These are phyloP conservation scores for Gelatoporia subvermispora DNA, from an alignment of 768 basidiomycete genomes.

Conservation along the genomic window DNA sequence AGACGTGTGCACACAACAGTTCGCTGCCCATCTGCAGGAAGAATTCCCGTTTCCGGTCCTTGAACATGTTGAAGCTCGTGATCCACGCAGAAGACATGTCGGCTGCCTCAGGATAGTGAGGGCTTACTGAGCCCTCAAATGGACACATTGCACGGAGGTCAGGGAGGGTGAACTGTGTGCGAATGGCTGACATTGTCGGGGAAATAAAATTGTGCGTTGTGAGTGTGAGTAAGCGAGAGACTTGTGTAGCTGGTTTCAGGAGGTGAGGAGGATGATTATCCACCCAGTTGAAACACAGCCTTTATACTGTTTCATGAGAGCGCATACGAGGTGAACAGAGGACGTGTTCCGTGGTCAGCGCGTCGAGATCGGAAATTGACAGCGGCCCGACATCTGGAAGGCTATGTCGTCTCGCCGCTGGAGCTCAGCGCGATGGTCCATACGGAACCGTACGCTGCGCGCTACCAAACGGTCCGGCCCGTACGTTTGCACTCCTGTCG, in stretches of 20 bases:
- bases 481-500: no score
- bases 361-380: no score
- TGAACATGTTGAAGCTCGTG: slow-evolving; percentile 7
- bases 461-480: no score
- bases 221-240: not conserved
- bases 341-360: no score
- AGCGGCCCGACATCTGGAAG: no score
- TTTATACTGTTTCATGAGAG: no score
- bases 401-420: no score
- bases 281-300: no score
- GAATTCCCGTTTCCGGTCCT: slow-evolving; percentile 5
- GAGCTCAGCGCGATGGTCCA: no score
- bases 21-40: slow-evolving; percentile 6
- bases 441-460: no score
- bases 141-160: slow-evolving; percentile 10
- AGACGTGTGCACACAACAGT: slow-evolving; percentile 9
- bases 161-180: slow-evolving; percentile 5
- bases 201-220: not conserved
- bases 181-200: not conserved
- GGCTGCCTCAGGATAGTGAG: slow-evolving; percentile 7
- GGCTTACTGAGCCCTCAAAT: slow-evolving; percentile 7
- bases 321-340: no score
- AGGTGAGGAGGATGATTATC: no score
- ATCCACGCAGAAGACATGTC: slow-evolving; percentile 7
- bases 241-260: not conserved